Evolutionary conservation across 2,329 filamentous ascomycete species (phyloP), one percentile per base, ranked within the genome.

Genomic region (Botrytis byssoidea): DNA sequence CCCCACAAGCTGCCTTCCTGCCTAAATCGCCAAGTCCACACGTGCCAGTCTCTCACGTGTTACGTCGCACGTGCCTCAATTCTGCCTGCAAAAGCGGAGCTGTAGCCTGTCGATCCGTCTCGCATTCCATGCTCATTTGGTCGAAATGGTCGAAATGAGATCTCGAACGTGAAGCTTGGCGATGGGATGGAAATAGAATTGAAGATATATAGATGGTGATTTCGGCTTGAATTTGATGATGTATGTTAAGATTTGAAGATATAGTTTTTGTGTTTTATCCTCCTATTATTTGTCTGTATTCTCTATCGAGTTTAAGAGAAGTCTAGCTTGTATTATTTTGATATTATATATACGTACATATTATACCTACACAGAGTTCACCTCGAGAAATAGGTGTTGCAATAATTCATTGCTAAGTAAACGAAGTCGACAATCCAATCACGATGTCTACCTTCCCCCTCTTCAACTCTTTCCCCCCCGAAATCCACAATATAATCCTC

Each of bases 401-500:
- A 2, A 40, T 0, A 18, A 40, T n/a, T 8, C 3, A 63, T 7
- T 37, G 9, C 2, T n/a, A 4, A 22, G 32, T 25, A 16, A 0
- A 61, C 2, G 5, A 20, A 64, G 14, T 10, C 18, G 16, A 32
- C n/a, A 3, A n/a, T n/a, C 2, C 4, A 32, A 9, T 32, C 40
- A 46, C 9, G 0, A 65, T 65, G 61, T 65, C 29, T n/a, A 65
- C 40, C 18, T 65, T 32, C 4, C 4, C 61, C 18, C n/a, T 65
- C 40, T 65, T 65, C n/a, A 46, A 65, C 40, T 65, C 75, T 5
- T 78, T 79, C 42, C 79, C 78, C 32, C 55, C 73, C 9, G 78
- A 80, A 42, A 79, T 80, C 9, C 78, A 79, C 22, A 46, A 70
- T 16, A 16, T 80, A 32, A 75, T 80, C 12, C 71, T 79, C n/a